Base-by-base conservation (phyloP, 495 filamentous ascomycete species). In the Sordaria brevicollis region DNA sequence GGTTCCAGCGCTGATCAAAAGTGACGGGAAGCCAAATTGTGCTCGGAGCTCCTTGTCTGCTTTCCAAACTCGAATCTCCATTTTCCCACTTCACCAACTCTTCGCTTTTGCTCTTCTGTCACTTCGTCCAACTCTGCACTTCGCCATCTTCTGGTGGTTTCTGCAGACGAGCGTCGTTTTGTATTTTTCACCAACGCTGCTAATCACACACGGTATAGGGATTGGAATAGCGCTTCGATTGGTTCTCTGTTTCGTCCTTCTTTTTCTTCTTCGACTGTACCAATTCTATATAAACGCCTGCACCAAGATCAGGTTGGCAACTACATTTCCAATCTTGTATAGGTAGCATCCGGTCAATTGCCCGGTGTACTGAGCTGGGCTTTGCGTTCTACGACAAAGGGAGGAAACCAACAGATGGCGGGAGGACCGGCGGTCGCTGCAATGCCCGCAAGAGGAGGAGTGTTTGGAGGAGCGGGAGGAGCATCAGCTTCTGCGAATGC, bases 391-490 rank as follows among this genome's bases (percentile, higher is more conserved):
- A 29, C 11, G 49, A 11, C 21, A 5, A 57, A 57, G 49, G 25
- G 43, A 57, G 25, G 43, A 57, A 57, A 29, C 17, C 34, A 17
- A 43, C 37, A 39, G 21, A 75, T 77, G 76, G 76, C 76, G 4
- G 69, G 73, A n/a, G 67, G 71, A 49, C 62, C 71, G 38, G 72
- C 34, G 33, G 69, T 70, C 29, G 70, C 35, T 21, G 39, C 41
- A 21, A 39, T 73, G 68, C 68, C 76, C 21, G 54, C 36, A 38
- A 68, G 37, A 29, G 62, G 66, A 39, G 70, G 57, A 8, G 15
- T 21, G 35, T 37, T 25, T 34, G 36, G 37, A n/a, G 34, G 38
- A 8, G 49, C 49, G 36, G 65, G 39, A 34, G 68, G 31, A 17
- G 54, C 35, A 35, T 35, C 21, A 19, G 68, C 49, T 4, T 57